Percentiles rank a stretch among this genome's conserved stretches.
Evolutionary conservation across 2,329 filamentous ascomycete genomes (phyloP).

Genomic region (Endothia cerciana): DNA sequence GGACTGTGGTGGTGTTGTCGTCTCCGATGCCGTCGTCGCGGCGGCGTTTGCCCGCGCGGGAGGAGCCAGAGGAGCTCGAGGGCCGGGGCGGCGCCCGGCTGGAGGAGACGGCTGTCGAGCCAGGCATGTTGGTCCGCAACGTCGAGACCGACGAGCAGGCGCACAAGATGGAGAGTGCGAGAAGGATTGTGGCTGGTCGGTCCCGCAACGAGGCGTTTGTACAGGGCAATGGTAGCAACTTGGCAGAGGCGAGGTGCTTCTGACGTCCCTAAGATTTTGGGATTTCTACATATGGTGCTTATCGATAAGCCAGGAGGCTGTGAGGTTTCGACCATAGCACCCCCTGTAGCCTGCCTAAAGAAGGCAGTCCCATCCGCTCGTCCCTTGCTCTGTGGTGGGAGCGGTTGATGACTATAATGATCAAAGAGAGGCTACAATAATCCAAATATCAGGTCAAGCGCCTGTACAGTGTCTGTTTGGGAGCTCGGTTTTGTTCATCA

Average conservation of each 20-base stretch:
- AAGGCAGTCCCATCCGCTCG: neutral
- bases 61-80: conserved; percentile 5
- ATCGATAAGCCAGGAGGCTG: conserved; percentile 8
- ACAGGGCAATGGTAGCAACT: neutral
- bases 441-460: neutral
- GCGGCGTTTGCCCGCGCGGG: conserved; percentile 19
- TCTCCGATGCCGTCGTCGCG: conserved; percentile 11
- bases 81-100: neutral
- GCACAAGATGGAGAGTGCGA: neutral
- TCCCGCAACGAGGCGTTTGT: neutral
- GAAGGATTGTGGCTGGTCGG: neutral
- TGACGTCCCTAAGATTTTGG: no score
- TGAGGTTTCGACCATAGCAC: conserved; percentile 15
- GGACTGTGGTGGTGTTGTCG: neutral
- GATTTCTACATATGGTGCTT: neutral
- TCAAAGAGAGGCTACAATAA: neutral
- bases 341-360: neutral
- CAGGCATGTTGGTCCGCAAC: neutral
- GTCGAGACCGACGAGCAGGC: neutral
- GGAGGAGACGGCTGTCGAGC: conserved; percentile 10
- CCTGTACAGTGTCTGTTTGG: neutral
- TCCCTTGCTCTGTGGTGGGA: neutral
- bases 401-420: neutral
- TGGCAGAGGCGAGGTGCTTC: neutral
- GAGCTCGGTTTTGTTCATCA: neutral